Evolutionary conservation across 1,284 basidiomycete species (phyloP).

Genomic region (Cryptococcus depauperatus): DNA sequence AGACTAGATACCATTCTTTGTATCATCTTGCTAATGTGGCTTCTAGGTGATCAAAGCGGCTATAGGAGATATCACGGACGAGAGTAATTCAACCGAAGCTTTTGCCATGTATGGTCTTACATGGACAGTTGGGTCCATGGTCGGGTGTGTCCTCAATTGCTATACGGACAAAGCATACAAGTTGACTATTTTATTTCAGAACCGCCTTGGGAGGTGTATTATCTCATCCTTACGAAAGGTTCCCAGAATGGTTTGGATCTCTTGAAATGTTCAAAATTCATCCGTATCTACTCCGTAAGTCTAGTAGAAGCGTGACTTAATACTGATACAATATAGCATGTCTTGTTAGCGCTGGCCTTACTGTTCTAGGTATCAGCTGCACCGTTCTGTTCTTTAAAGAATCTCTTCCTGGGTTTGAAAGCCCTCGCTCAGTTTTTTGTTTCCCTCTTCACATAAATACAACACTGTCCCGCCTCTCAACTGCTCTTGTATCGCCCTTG

Average conservation of each 20-base stretch:
- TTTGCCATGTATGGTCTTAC: slow-evolving; percentile 44
- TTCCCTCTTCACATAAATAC: not conserved
- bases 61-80: slow-evolving; percentile 43
- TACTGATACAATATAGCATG: slow-evolving; percentile 33
- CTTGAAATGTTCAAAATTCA: slow-evolving; percentile 38
- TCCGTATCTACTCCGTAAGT: slow-evolving; percentile 46
- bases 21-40: not conserved
- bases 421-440: not conserved
- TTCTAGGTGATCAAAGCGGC: slow-evolving; percentile 34
- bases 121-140: slow-evolving; percentile 39
- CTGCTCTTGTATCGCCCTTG: slow-evolving; percentile 1
- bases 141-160: slow-evolving; percentile 25
- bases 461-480: slow-evolving; percentile 3
- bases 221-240: slow-evolving; percentile 46
- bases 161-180: not conserved
- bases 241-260: slow-evolving; percentile 42
- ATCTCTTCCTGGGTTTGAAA: slow-evolving; percentile 19
- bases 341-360: slow-evolving; percentile 40
- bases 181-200: slow-evolving; percentile 9
- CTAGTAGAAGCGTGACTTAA: not conserved
- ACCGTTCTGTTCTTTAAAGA: slow-evolving; percentile 41
- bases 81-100: slow-evolving; percentile 41
- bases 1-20: not conserved
- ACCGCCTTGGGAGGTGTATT: slow-evolving; percentile 35
- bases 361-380: slow-evolving; percentile 45